Conservation (phyloP, 176 grass and related monocot genomes). For the Carex kokanica region DNA sequence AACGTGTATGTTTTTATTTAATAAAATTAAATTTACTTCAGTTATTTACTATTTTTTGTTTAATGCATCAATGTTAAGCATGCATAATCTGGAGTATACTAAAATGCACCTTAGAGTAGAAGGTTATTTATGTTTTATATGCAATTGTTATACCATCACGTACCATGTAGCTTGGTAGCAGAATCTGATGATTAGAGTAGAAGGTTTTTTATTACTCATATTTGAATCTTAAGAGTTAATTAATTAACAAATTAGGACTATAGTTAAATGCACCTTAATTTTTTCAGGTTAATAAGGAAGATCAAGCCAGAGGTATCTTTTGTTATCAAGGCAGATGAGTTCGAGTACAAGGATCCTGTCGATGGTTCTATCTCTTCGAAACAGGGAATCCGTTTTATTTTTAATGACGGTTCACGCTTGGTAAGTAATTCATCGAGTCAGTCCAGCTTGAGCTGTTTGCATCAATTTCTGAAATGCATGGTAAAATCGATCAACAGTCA, state of each 20-base stretch:
- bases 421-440: constrained; percentile 31
- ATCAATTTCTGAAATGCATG: not conserved
- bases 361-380: constrained; percentile 90
- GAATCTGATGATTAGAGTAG: not conserved
- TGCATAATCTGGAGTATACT: not conserved
- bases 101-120: too few relatives aligned
- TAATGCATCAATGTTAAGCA: not conserved
- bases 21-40: not conserved
- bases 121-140: too few relatives aligned
- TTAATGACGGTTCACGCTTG: constrained; percentile 85
- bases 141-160: too few relatives aligned
- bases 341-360: constrained; percentile 98
- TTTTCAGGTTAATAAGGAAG: constrained; percentile 76
- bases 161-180: not conserved
- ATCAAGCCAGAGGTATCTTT: constrained; percentile 57
- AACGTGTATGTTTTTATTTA: constrained; percentile 63
- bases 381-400: constrained; percentile 91
- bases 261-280: constrained; percentile 11
- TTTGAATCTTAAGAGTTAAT: not conserved
- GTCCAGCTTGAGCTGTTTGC: not conserved
- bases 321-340: constrained; percentile 74
- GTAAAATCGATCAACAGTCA: not conserved
- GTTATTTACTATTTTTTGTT: not conserved
- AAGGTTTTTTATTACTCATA: not conserved
- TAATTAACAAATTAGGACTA: not conserved